Conservation (phyloP, 176 grass and related monocot species). For the Sorghum bicolor region Sorghum_bicolor_NCBIv3 NC_012876.2:1079001-1079500, state of each 20-base stretch:
- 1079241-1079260: background rate
- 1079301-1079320: conserved; percentile 1
- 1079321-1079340: conserved; percentile 48
- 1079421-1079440: conserved; percentile 81
- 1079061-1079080: conserved; percentile 92
- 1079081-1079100: conserved; percentile 75
- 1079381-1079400: conserved; percentile 60
- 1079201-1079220: conserved; percentile 82
- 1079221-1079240: conserved; percentile 65
- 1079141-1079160: conserved; percentile 46
- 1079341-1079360: conserved; percentile 92
- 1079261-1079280: background rate
- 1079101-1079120: conserved; percentile 90
- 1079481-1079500: conserved; percentile 5
- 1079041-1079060: conserved; percentile 93
- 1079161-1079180: conserved; percentile 73
- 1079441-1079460: background rate
- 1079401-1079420: conserved; percentile 91
- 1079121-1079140: conserved; percentile 66
- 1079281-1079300: background rate
- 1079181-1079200: conserved; percentile 73
- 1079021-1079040: background rate
- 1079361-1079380: conserved; percentile 82
- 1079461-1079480: background rate
- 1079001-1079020: background rate